Base-by-base conservation (phyloP, 192 early-diverging fungal species). In the Backusella australiensis region DNA sequence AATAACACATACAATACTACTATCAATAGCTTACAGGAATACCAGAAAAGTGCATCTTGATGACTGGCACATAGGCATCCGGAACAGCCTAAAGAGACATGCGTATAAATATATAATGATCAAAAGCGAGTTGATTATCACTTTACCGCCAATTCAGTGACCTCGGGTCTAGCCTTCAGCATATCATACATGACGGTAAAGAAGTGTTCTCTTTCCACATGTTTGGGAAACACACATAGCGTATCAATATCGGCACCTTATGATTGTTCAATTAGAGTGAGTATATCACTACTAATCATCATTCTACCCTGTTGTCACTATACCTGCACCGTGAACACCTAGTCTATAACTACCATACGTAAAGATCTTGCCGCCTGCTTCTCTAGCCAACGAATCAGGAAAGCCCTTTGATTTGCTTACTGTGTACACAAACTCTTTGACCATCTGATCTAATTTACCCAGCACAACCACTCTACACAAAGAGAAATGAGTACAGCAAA, bases 231-330 rank as follows among this genome's bases (percentile, higher is more conserved):
- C 12, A 99, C 96, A 77, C 97, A 98, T 38, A 99, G 81, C 0
- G 96, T 98, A 90, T 99, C 98, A 66, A 99, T 96, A 96, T 99
- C 98, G n/a, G 94, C 88, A 19, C 93, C 94, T 93, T 69, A 17
- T 32, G 32, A 32, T 72, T 39, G 59, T 66, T 66, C 12, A 32
- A 66, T 4, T 23, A 49, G 44, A 42, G 56, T 19, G 52, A 69
- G 41, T n/a, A 3, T 67, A 38, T 49, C 26, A 36, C 12, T 69
- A 14, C 41, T 19, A 26, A n/a, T 66, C 9, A 23, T 9, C 21
- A 6, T 38, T 21, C 11, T 17, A 4, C 38, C 7, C 15, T 34
- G 23, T 5, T 19, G 9, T 9, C 41, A 44, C 52, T 36, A 80
- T 87, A 90, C 96, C 95, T 74, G 91, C 86, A 23, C 93, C 94